Conservation (phyloP, 768 basidiomycete genomes). For the Gelatoporia subvermispora region DNA sequence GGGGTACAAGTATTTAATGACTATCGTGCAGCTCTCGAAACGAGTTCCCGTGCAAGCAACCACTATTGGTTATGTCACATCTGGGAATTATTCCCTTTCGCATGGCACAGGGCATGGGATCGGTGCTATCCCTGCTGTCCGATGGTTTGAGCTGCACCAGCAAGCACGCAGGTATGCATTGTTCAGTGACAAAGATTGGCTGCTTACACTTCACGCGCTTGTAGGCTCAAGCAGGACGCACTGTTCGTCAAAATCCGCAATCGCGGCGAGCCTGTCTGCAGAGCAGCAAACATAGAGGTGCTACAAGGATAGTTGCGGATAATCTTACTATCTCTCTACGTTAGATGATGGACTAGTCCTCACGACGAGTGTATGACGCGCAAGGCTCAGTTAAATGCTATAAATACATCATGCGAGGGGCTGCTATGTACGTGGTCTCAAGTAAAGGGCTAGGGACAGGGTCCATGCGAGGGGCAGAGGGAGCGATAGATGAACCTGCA, state of each 20-base stretch:
- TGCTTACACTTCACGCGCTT: not conserved
- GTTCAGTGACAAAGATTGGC: no score
- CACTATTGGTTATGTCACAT: slow-evolving; percentile 80
- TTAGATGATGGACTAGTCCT: not conserved
- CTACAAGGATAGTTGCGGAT: slow-evolving; percentile 15
- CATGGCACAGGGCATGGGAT: slow-evolving; percentile 76
- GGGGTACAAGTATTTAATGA: not conserved
- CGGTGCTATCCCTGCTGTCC: slow-evolving; percentile 60
- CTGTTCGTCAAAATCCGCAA: slow-evolving; percentile 65
- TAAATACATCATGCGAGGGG: not conserved
- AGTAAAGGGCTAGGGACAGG: not conserved
- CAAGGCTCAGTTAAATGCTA: not conserved
- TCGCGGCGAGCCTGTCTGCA: slow-evolving; percentile 47
- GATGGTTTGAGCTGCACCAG: slow-evolving; percentile 45
- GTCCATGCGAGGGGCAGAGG: slow-evolving; percentile 4
- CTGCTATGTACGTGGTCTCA: not conserved
- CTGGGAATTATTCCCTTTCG: slow-evolving; percentile 77
- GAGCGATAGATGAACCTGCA: not conserved
- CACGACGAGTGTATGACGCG: not conserved
- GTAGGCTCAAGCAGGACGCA: not conserved
- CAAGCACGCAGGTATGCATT: slow-evolving; percentile 38
- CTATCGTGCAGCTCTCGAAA: slow-evolving; percentile 38
- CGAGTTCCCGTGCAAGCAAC: slow-evolving; percentile 34
- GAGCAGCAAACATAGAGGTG: slow-evolving; percentile 43
- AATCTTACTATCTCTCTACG: no score